Evolutionary conservation across 352 stramenopile genomes (phyloP), one percentile per base, ranked within the genome.

Genomic region (Phytophthora pistaciae): DNA sequence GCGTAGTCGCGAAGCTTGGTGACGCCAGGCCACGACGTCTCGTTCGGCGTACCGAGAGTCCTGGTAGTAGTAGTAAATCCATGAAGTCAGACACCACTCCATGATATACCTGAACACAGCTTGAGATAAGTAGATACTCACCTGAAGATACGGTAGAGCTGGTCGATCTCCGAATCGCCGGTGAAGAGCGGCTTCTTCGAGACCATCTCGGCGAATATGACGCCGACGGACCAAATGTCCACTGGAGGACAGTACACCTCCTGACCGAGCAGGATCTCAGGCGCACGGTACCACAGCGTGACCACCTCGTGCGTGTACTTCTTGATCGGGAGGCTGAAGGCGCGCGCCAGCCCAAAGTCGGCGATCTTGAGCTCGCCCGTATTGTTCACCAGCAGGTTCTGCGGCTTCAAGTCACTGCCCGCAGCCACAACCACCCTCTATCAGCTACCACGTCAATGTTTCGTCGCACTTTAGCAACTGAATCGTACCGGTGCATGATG

Each of bases 291-390:
- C 98, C 98, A 99, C 9, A 99, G 88, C 49, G 98, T 99, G 7
- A 99, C 98, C 36, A 99, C 89, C 74, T 99, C 98, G 71, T 99
- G 97, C 21, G 98, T 99, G 70, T 99, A 96, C 50, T 98, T 98
- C 31, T 98, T 96, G 50, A 99, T 98, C 1, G 98, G 98, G 40
- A 98, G 91, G 75, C 96, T 98, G 74, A 99, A 99, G 7, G 96
- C 97, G 20, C 98, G 83, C 16, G 98, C 98, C 9, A 99, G 83
- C 9, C 97, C 98, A 78, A 99, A 99, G 78, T 99, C 98, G n/a
- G 97, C 97, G 49, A 99, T 97, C 78, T 99, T 99, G 23, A 99
- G 87, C 52, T 90, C 87, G 42, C 97, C 97, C 49, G 98, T 94
- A 5, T 90, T 70, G 54, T 91, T 98, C 21, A 99, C 96, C 13